Base-by-base conservation (phyloP, 2,329 filamentous ascomycete genomes). In the Fusarium sp. region DNA sequence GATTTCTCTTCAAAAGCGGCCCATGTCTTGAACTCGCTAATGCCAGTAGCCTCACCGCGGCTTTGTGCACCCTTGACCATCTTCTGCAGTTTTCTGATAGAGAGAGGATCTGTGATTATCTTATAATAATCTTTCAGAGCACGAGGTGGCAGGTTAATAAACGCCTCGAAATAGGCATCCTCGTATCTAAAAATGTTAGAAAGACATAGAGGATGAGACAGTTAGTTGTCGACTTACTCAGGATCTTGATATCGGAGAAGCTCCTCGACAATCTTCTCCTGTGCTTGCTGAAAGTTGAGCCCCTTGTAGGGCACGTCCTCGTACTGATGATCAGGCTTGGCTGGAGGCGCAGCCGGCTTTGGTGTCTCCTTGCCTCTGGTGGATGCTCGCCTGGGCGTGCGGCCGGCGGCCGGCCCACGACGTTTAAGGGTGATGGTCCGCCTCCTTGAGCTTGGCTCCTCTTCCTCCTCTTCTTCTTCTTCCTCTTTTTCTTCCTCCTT, bases 61-160 rank as follows among this genome's bases (percentile, higher is more conserved):
- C 92, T 92, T 72, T 92, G 90, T 31, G 92, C 88, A 31, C 94
- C 94, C 69, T 91, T 91, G 27, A 96, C 90, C 71, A 91, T 88
- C 82, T 95, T 96, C 79, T 94, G 91, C 12, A 98, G 87, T 65
- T 90, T 91, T 75, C 91, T 92, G 35, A 98, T 84, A 1, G 94
- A 96, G 38, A 96, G 87, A 0, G 95, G 95, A 69, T 95, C 91
- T 65, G 90, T 90, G 75, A 98, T 96, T 66, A 96, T 84, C 77
- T 92, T 90, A 81, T 96, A 98, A 81, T 98, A 98, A 78, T 98
- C 95, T 75, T 92, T 94, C 51, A 97, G 84, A 56, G 88, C 87
- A 35, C 94, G 90, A 31, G 93, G 88, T 0, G 95, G 95, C 31
- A 97, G 87, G 77, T 93, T 93, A 67, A 95, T 85, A 77, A 97